phyloP scores from a whole-genome alignment of 805 yeast genomes.

The Metschnikowia kofuensis region DNA sequence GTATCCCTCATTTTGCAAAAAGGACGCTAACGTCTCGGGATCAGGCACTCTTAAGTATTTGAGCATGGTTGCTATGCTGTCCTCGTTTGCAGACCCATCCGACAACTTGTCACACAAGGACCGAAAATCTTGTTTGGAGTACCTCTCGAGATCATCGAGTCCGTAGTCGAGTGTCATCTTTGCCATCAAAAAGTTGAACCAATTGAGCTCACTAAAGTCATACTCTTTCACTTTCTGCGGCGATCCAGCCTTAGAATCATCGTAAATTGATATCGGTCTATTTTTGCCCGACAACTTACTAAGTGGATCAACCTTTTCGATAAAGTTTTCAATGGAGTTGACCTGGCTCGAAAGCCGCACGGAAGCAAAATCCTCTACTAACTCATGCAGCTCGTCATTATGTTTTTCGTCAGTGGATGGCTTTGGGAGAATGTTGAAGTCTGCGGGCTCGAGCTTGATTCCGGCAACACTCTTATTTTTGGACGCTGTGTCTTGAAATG shows the following conservation, averaged over 20 bases:
- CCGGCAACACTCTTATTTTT: not conserved
- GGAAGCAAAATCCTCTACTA: conserved; percentile 19
- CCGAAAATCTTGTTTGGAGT: conserved; percentile 16
- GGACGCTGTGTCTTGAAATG: not conserved
- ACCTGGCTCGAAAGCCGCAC: conserved; percentile 15
- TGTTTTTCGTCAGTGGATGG: not conserved
- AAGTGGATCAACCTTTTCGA: conserved; percentile 44
- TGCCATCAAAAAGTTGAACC: conserved; percentile 40
- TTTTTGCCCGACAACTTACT: conserved; percentile 30
- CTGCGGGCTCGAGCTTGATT: conserved; percentile 4
- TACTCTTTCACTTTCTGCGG: conserved; percentile 34
- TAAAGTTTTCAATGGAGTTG: conserved; percentile 30
- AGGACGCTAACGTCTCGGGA: conserved; percentile 16
- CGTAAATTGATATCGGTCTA: conserved; percentile 38
- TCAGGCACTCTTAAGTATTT: conserved; percentile 17
- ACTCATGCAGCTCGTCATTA: conserved; percentile 7
- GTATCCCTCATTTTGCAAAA: conserved; percentile 17
- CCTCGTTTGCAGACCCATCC: conserved; percentile 5
- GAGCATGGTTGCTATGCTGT: conserved; percentile 17
- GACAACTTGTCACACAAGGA: conserved; percentile 15
- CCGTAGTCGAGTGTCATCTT: conserved; percentile 17
- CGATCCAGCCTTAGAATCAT: conserved; percentile 35
- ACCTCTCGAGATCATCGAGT: conserved; percentile 13
- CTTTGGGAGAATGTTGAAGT: conserved; percentile 2
- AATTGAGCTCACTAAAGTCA: conserved; percentile 32